Conservation (phyloP, 108 stramenopile species). For the Pseudonitzschia delicatissima region DNA sequence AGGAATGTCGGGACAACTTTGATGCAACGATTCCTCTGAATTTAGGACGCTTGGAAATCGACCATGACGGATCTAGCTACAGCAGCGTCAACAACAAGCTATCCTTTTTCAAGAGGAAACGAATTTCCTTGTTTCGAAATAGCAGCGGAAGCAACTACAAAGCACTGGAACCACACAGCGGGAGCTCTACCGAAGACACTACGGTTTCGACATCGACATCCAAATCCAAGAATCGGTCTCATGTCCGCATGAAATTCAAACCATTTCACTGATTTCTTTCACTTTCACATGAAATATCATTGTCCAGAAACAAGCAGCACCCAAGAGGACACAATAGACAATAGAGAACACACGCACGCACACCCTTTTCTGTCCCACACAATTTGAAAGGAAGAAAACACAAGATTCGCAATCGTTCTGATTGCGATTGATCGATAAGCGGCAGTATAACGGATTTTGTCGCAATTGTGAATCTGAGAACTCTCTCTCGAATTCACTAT, state of each 20-base stretch:
- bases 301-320: neutral
- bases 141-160: neutral
- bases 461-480: too few species aligned
- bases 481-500: too few species aligned
- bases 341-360: too few species aligned
- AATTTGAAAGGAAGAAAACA: neutral
- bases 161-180: neutral
- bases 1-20: neutral
- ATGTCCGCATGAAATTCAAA: too few species aligned
- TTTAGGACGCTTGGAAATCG: too few species aligned
- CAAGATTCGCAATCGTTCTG: too few species aligned
- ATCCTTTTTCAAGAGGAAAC: conserved; percentile 1
- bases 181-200: neutral
- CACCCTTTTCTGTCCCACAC: too few species aligned
- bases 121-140: neutral
- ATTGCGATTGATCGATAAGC: too few species aligned
- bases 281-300: too few species aligned
- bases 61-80: conserved; percentile 8
- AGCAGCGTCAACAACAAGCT: neutral
- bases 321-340: neutral
- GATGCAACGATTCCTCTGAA: neutral
- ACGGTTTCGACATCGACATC: neutral
- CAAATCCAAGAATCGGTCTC: neutral
- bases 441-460: too few species aligned
- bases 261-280: too few species aligned